Percentiles rank a stretch among this genome's conserved stretches.
phyloP scores from a whole-genome alignment of 805 yeast species.

The Nematodospora valgi region DNA sequence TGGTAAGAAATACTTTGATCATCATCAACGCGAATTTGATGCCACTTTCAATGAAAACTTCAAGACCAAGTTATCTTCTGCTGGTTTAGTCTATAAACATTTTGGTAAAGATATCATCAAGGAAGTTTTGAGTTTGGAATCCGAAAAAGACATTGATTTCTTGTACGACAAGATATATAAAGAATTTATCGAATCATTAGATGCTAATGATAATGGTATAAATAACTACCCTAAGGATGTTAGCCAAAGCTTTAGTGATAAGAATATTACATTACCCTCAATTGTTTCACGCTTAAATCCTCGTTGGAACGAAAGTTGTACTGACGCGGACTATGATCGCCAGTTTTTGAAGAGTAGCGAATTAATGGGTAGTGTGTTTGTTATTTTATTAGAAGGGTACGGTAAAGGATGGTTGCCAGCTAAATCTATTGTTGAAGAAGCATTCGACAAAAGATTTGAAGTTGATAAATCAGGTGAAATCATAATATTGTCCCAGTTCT shows the following conservation, averaged over 20 bases:
- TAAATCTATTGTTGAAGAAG: slow-evolving; percentile 66
- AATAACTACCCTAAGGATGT: slow-evolving; percentile 56
- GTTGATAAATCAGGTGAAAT: slow-evolving; percentile 72
- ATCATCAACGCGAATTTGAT: slow-evolving; percentile 89
- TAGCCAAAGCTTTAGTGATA: slow-evolving; percentile 65
- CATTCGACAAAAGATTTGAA: slow-evolving; percentile 57
- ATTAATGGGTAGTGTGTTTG: slow-evolving; percentile 81
- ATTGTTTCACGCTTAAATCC: slow-evolving; percentile 82
- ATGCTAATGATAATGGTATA: slow-evolving; percentile 95
- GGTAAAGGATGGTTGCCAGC: slow-evolving; percentile 94
- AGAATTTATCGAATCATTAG: slow-evolving; percentile 86
- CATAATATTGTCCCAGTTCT: slow-evolving; percentile 67
- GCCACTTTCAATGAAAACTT: slow-evolving; percentile 65
- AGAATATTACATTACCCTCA: slow-evolving; percentile 72
- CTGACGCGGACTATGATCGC: slow-evolving; percentile 62
- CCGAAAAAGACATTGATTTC: slow-evolving; percentile 49
- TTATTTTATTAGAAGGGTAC: slow-evolving; percentile 59
- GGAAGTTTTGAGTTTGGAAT: slow-evolving; percentile 35
- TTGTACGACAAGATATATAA: slow-evolving; percentile 76
- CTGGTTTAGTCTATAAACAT: slow-evolving; percentile 90
- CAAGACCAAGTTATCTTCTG: slow-evolving; percentile 83
- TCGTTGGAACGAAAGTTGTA: slow-evolving; percentile 68
- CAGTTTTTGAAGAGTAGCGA: slow-evolving; percentile 68
- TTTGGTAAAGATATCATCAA: slow-evolving; percentile 69
- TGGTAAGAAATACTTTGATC: slow-evolving; percentile 83